Conservation (phyloP, 2,329 filamentous ascomycete species). For the Pyrenophora teres region DNA sequence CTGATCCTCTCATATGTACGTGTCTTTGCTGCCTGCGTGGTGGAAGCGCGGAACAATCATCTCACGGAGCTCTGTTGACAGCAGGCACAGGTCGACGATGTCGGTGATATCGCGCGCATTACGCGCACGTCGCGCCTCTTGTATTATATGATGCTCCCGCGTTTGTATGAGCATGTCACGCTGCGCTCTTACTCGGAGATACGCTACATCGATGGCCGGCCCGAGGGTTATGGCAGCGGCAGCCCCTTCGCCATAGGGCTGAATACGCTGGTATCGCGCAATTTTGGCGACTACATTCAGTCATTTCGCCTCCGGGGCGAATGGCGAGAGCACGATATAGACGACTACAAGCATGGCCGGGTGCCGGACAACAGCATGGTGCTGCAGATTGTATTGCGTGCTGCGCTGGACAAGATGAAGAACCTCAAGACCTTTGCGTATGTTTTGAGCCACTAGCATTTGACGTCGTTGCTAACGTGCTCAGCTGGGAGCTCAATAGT, state of each 20-base stretch:
- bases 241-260: slow-evolving; percentile 68
- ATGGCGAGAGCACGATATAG: slow-evolving; percentile 62
- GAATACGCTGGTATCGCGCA: slow-evolving; percentile 64
- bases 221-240: slow-evolving; percentile 65
- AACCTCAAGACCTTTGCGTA: slow-evolving; percentile 60
- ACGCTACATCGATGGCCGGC: slow-evolving; percentile 61
- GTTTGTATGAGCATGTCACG: slow-evolving; percentile 62
- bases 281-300: slow-evolving; percentile 58
- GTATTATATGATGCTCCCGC: slow-evolving; percentile 68
- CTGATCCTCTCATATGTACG: slow-evolving; percentile 61
- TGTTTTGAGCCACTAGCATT: slow-evolving; percentile 14
- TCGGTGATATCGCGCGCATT: slow-evolving; percentile 62
- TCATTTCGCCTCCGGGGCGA: slow-evolving; percentile 59
- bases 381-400: slow-evolving; percentile 64
- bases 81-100: slow-evolving; percentile 58
- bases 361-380: slow-evolving; percentile 69
- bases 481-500: slow-evolving; percentile 64
- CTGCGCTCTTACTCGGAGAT: slow-evolving; percentile 64
- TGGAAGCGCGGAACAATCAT: slow-evolving; percentile 9
- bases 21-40: not conserved
- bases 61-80: slow-evolving; percentile 17
- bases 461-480: slow-evolving; percentile 20
- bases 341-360: slow-evolving; percentile 63
- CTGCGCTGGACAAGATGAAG: slow-evolving; percentile 63
- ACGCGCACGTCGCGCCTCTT: slow-evolving; percentile 65